phyloP scores from a whole-genome alignment of 768 basidiomycete genomes.

The Exsudoporus frostii region DNA sequence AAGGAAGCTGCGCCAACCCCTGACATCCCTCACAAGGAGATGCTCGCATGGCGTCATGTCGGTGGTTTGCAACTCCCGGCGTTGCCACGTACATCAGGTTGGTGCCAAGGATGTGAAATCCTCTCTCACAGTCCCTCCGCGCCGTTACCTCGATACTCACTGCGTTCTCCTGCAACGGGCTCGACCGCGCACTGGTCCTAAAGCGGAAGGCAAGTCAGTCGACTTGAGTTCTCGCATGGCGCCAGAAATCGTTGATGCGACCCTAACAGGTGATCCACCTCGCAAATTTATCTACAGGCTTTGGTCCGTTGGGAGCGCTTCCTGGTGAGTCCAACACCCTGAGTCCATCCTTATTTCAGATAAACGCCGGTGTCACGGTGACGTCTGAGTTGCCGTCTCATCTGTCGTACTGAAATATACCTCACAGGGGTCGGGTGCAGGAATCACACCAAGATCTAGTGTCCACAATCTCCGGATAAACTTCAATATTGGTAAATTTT shows the following conservation, averaged over 20 bases:
- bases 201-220: constrained; percentile 10
- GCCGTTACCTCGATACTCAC: background rate
- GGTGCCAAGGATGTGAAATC: background rate
- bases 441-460: background rate
- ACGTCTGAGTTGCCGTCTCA: background rate
- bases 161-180: background rate
- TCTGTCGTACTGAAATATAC: background rate
- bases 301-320: background rate
- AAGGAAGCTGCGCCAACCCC: constrained; percentile 1
- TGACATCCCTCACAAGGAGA: background rate
- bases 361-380: background rate
- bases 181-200: background rate
- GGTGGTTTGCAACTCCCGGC: constrained; percentile 20
- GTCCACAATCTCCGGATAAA: background rate
- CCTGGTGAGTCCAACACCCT: constrained; percentile 7
- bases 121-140: background rate
- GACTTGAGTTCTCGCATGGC: background rate
- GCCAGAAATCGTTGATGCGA: background rate
- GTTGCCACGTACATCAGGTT: constrained; percentile 10
- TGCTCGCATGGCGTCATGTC: constrained; percentile 7
- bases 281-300: background rate
- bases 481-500: constrained; percentile 2
- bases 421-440: background rate
- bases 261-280: background rate
- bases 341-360: background rate